Percentiles rank a stretch among this genome's conserved stretches.
These are phyloP conservation scores for Elsinoe australis DNA, from an alignment of 2,329 filamentous ascomycete species.

Conservation along the genomic window DNA sequence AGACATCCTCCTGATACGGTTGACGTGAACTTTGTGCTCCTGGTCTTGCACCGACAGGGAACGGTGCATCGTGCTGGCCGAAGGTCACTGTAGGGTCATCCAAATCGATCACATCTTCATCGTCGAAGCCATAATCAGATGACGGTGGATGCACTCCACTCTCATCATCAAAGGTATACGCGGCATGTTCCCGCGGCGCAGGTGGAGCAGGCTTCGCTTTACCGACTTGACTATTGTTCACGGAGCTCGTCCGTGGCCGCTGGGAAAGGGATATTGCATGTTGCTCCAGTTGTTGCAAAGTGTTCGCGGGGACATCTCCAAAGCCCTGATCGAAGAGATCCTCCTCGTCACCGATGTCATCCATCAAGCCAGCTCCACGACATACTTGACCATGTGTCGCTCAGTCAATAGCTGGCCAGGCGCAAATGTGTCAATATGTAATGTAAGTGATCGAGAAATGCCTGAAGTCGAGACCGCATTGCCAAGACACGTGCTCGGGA, in stretches of 20 bases:
- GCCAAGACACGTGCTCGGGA: constrained; percentile 7
- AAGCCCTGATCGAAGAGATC: constrained; percentile 42
- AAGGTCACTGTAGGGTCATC: constrained; percentile 32
- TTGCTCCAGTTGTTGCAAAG: constrained; percentile 40
- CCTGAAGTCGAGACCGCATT: not conserved
- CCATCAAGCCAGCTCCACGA: constrained; percentile 20
- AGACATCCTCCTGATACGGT: not conserved
- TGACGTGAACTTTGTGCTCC: not conserved
- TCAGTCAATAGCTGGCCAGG: not conserved
- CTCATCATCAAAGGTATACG: not conserved
- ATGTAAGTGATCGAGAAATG: not conserved
- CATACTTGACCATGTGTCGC: not conserved
- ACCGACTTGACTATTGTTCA: not conserved
- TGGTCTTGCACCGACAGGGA: not conserved
- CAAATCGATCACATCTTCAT: constrained; percentile 41
- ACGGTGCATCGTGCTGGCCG: not conserved
- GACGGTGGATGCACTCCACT: constrained; percentile 25
- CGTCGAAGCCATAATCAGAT: constrained; percentile 40
- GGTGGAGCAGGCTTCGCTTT: not conserved
- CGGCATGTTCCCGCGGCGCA: not conserved
- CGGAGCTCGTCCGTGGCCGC: not conserved
- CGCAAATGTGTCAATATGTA: not conserved
- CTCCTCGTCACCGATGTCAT: constrained; percentile 35
- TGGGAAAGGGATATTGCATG: constrained; percentile 27
- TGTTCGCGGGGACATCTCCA: constrained; percentile 39